Base-by-base conservation (phyloP, 2,329 filamentous ascomycete genomes). In the Fusarium solani-melongenae region DNA sequence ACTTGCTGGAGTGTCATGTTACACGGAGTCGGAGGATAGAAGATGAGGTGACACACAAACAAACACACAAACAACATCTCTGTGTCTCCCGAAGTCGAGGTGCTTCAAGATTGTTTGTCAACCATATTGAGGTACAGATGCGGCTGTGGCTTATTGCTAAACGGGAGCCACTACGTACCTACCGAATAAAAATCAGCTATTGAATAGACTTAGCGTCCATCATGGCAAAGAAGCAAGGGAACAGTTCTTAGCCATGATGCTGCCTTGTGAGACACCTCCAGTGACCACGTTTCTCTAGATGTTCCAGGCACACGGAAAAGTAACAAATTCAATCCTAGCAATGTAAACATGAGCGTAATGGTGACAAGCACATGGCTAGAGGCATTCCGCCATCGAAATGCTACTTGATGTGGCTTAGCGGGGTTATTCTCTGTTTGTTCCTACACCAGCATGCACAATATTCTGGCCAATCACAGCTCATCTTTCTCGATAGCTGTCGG, bases 401-500 rank as follows among this genome's bases (percentile, higher is more conserved):
- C 31, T 64, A 60, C 33, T 34, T 20, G 11, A 62, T 62, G 60
- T 29, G 33, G 59, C n/a, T 51, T 62, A 62, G 59, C 44, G 59
- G 59, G 59, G 22, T 20, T 24, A 20, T 22, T 58, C n/a, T 56
- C 31, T 36, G 27, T n/a, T n/a, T n/a, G n/a, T n/a, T n/a, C n/a
- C n/a, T n/a, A 44, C 38, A 31, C 15, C 41, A 38, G 49, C 33
- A 31, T 34, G 62, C 20, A 63, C 51, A 4, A 34, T 27, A n/a
- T 22, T 24, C 60, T 29, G 41, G 22, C 75, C 75, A 77, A 77
- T 77, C 73, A 75, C n/a, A 66, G 58, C 17, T 33, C 59, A 51
- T 20, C 11, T 51, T 60, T 66, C 39, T 67, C 65, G 74, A 70
- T 70, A 77, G 70, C 67, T 77, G 75, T 75, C 59, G 75, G 75